A percentile compares a stretch with the other conserved stretches of the same genome.
Conservation (phyloP, 768 basidiomycete species). For the Amanita phalloides region DNA sequence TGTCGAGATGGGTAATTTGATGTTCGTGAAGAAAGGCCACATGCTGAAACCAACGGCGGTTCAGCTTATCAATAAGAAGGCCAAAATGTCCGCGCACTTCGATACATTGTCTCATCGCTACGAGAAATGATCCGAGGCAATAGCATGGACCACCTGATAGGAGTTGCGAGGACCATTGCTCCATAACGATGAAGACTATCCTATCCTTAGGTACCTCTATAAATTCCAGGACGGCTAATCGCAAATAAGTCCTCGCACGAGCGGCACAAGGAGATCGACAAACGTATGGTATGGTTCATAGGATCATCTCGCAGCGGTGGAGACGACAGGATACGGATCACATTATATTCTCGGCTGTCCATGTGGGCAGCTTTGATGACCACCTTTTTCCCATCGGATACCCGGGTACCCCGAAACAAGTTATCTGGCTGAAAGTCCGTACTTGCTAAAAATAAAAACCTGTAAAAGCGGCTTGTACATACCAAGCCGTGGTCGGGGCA, state of each 20-base stretch:
- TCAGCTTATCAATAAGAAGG: background rate
- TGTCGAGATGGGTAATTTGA: slow-evolving; percentile 59
- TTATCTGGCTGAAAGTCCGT: slow-evolving; percentile 47
- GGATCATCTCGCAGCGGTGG: slow-evolving; percentile 42
- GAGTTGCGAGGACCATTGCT: slow-evolving; percentile 65
- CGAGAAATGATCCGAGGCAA: slow-evolving; percentile 41
- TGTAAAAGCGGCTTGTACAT: slow-evolving; percentile 14
- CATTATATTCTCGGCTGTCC: slow-evolving; percentile 50
- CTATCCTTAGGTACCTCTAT: slow-evolving; percentile 41
- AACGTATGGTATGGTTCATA: slow-evolving; percentile 73
- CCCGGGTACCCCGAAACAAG: slow-evolving; percentile 56
- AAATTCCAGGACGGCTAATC: slow-evolving; percentile 53
- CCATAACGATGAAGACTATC: slow-evolving; percentile 67
- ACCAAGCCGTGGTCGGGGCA: slow-evolving; percentile 69
- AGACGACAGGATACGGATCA: slow-evolving; percentile 44
- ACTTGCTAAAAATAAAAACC: slow-evolving; percentile 3
- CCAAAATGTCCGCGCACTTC: slow-evolving; percentile 32
- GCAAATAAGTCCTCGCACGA: background rate
- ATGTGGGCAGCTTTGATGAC: slow-evolving; percentile 62
- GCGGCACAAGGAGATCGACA: slow-evolving; percentile 17
- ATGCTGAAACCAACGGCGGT: slow-evolving; percentile 32
- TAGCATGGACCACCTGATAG: slow-evolving; percentile 38
- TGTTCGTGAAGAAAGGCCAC: slow-evolving; percentile 60
- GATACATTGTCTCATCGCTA: slow-evolving; percentile 53
- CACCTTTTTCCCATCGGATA: slow-evolving; percentile 38